Evolutionary conservation across 768 basidiomycete species (phyloP).

Genomic region (Suillus bovinus): DNA sequence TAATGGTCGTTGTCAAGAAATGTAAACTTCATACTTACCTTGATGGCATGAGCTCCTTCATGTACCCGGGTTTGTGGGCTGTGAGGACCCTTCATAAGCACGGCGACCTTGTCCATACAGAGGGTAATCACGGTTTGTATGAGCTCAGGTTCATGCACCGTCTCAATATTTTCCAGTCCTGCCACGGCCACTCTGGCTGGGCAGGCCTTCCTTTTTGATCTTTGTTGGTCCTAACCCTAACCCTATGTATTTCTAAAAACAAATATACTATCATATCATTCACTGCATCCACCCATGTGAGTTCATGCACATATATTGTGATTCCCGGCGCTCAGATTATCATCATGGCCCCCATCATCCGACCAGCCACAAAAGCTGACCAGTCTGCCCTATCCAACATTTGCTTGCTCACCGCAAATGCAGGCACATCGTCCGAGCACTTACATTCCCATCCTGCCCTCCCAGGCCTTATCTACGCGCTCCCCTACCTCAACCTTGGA

Average conservation of each 20-base stretch:
- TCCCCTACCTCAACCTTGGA: slow-evolving; percentile 69
- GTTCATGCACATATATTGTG: background rate
- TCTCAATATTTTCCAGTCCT: slow-evolving; percentile 48
- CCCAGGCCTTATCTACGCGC: slow-evolving; percentile 70
- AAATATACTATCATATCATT: too few relatives aligned
- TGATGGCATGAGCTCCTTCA: too few relatives aligned
- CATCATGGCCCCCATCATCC: slow-evolving; percentile 47
- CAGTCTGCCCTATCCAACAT: slow-evolving; percentile 61
- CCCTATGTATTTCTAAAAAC: slow-evolving; percentile 23
- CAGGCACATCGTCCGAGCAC: slow-evolving; percentile 63
- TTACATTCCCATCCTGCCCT: slow-evolving; percentile 65
- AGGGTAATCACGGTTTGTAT: slow-evolving; percentile 41
- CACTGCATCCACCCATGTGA: too few relatives aligned
- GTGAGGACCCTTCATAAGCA: too few relatives aligned
- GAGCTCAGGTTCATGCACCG: slow-evolving; percentile 45
- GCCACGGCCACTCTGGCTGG: slow-evolving; percentile 42
- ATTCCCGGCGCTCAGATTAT: background rate
- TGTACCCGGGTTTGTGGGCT: too few relatives aligned
- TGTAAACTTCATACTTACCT: too few relatives aligned
- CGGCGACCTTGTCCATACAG: slow-evolving; percentile 29
- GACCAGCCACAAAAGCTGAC: slow-evolving; percentile 56
- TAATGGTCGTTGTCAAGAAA: too few relatives aligned
- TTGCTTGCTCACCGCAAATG: slow-evolving; percentile 74
- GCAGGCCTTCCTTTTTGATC: too few relatives aligned
- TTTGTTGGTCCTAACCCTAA: too few relatives aligned